Conservation (phyloP, 768 basidiomycete species). For the Lactarius psammicola region DNA sequence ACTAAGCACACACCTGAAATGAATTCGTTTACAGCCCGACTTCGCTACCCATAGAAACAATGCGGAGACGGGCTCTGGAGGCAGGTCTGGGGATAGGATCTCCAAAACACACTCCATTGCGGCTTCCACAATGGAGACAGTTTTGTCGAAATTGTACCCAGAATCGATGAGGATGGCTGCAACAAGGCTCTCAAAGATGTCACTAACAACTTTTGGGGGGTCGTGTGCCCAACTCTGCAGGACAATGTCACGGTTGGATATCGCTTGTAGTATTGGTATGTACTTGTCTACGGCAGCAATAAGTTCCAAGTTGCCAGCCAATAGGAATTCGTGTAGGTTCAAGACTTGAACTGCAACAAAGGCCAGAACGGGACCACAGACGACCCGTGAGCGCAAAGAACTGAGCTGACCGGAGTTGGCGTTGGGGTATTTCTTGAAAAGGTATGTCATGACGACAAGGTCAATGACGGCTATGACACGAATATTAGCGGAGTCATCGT, state of each 20-base stretch:
- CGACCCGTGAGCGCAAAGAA: conserved; percentile 62
- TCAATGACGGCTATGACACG: conserved; percentile 58
- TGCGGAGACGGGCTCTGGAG: conserved; percentile 70
- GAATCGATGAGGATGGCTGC: conserved; percentile 84
- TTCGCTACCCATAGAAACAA: conserved; percentile 65
- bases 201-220: conserved; percentile 82
- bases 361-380: conserved; percentile 74
- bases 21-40: conserved; percentile 53
- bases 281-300: conserved; percentile 61
- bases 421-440: conserved; percentile 65
- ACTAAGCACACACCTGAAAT: conserved; percentile 43
- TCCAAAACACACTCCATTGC: conserved; percentile 68
- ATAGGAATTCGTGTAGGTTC: conserved; percentile 63
- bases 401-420: conserved; percentile 79
- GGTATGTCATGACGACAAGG: conserved; percentile 66
- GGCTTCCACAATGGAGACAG: conserved; percentile 55
- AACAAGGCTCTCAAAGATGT: conserved; percentile 80
- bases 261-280: conserved; percentile 55
- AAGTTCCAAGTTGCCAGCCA: conserved; percentile 68
- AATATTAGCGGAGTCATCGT: conserved; percentile 5
- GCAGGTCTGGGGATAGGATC: conserved; percentile 55
- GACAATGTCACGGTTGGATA: conserved; percentile 61
- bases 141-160: conserved; percentile 68
- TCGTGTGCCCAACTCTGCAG: conserved; percentile 75
- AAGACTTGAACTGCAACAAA: conserved; percentile 64